phyloP scores from a whole-genome alignment of 129 eudicot species.

The Gnaphalium uliginosum region DNA sequence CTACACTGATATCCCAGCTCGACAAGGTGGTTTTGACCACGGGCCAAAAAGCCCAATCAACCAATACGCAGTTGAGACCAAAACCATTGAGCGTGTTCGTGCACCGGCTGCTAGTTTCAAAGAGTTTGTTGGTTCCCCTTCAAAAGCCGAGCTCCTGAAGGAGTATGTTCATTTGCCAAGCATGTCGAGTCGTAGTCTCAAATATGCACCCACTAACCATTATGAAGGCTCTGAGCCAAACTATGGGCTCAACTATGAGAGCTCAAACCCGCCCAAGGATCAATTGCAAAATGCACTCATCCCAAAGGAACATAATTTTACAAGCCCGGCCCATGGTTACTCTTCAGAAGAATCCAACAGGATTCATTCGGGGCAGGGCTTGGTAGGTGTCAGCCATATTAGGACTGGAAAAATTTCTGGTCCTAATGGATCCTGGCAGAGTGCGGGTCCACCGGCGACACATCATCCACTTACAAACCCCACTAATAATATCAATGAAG shows the following conservation, averaged over 20 bases:
- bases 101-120: conserved; percentile 22
- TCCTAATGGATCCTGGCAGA: conserved; percentile 21
- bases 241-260: conserved; percentile 20
- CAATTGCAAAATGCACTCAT: background rate
- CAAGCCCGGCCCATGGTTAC: conserved; percentile 13
- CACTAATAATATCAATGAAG: conserved; percentile 25
- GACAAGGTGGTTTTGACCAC: conserved; percentile 6
- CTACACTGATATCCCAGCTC: conserved; percentile 22
- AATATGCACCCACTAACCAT: conserved; percentile 6
- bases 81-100: conserved; percentile 4
- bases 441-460: conserved; percentile 16
- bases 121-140: conserved; percentile 24
- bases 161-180: conserved; percentile 31
- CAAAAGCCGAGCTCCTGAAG: conserved; percentile 34
- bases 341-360: conserved; percentile 6
- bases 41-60: conserved; percentile 3
- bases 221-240: conserved; percentile 7
- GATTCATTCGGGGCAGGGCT: background rate
- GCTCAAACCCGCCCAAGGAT: conserved; percentile 25
- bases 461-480: conserved; percentile 30
- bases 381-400: conserved; percentile 4
- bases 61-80: conserved; percentile 24
- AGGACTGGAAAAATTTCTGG: conserved; percentile 10
- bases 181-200: conserved; percentile 11
- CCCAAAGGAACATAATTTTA: background rate